phyloP scores from a whole-genome alignment of 2,329 filamentous ascomycete genomes.

The Thielaviopsis populi region DNA sequence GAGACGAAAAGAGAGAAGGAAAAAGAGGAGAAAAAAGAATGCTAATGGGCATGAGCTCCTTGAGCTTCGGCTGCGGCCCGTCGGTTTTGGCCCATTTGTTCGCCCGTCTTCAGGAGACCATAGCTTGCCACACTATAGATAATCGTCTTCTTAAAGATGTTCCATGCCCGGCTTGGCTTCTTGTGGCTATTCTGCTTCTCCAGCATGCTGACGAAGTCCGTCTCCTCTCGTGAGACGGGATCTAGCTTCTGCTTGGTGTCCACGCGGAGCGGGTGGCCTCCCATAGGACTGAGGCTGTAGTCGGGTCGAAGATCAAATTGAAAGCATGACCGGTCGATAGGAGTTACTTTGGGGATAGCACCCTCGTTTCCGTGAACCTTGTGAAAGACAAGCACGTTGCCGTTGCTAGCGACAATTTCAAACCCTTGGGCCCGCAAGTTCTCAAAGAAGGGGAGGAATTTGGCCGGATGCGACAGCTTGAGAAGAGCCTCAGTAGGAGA shows the following conservation, averaged over 20 bases:
- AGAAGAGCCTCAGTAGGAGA: conserved; percentile 46
- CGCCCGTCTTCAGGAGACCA: not conserved
- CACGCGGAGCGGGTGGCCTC: conserved; percentile 13
- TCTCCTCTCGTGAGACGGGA: not conserved
- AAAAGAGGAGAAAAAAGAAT: conserved; percentile 25
- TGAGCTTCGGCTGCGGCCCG: conserved; percentile 26
- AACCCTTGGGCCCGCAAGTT: conserved; percentile 46
- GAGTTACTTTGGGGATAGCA: conserved; percentile 11
- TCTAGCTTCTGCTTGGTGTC: not conserved
- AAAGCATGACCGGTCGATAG: conserved; percentile 3
- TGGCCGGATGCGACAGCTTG: conserved; percentile 44
- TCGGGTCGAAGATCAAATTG: conserved; percentile 6
- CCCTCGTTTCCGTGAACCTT: conserved; percentile 33
- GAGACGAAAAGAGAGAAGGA: not conserved
- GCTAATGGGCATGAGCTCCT: conserved; percentile 24
- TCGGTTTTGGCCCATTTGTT: conserved; percentile 1
- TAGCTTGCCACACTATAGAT: conserved; percentile 14
- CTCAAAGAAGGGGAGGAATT: conserved; percentile 50
- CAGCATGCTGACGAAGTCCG: not conserved
- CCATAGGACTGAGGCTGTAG: conserved; percentile 4
- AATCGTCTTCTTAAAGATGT: conserved; percentile 16
- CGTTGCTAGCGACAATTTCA: conserved; percentile 48
- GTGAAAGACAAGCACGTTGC: conserved; percentile 51
- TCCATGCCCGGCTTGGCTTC: not conserved
- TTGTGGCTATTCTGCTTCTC: conserved; percentile 4